phyloP scores from a whole-genome alignment of 108 stramenopile genomes.

The Epipyxis sp. region DNA sequence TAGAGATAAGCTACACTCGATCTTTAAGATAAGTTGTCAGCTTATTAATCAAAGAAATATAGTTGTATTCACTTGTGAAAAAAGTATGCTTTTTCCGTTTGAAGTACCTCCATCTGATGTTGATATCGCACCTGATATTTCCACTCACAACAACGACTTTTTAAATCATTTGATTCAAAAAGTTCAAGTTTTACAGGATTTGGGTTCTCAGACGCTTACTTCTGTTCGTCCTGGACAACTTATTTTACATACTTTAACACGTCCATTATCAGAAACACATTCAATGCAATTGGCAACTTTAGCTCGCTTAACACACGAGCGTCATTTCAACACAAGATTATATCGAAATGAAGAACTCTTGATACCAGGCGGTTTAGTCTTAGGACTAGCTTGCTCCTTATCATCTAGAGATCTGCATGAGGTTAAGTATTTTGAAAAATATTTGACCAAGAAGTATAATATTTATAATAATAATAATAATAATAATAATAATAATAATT shows the following conservation, averaged over 20 bases:
- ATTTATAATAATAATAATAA: background rate
- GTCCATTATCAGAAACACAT: conserved; percentile 66
- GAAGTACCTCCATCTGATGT: conserved; percentile 64
- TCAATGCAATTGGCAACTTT: conserved; percentile 70
- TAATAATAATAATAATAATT: background rate
- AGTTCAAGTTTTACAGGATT: conserved; percentile 53
- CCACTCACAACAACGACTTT: conserved; percentile 52
- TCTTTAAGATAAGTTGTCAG: conserved; percentile 68
- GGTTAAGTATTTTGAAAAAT: conserved; percentile 51
- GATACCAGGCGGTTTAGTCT: conserved; percentile 72
- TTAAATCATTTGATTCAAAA: conserved; percentile 72
- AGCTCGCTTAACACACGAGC: conserved; percentile 71
- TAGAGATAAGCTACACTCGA: conserved; percentile 65
- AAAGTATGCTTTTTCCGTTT: conserved; percentile 75
- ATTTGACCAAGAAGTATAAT: background rate
- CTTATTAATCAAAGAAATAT: conserved; percentile 75
- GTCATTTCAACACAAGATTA: conserved; percentile 71
- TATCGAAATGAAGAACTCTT: conserved; percentile 64
- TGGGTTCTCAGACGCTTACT: conserved; percentile 67
- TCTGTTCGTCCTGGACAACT: conserved; percentile 62
- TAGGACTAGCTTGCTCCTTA: conserved; percentile 63
- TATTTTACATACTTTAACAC: conserved; percentile 64
- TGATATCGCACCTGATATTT: conserved; percentile 9
- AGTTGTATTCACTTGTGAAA: conserved; percentile 74
- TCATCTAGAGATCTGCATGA: conserved; percentile 76